These are phyloP conservation scores for Clavispora asparagi DNA, from an alignment of 805 yeast species.

Conservation along the genomic window DNA sequence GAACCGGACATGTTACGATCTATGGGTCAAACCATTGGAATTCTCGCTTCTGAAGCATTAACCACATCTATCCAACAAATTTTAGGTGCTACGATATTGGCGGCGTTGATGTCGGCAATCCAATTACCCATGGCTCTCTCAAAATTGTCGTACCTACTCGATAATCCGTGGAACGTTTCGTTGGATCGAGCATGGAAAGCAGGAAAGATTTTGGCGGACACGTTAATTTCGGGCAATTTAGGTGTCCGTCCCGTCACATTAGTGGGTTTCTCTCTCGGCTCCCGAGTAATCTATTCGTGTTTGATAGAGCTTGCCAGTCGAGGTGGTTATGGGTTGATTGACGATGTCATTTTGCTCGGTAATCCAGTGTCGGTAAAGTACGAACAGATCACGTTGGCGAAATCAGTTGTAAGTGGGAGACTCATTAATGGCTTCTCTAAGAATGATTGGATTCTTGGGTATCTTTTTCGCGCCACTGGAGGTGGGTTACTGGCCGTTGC, in stretches of 20 bases:
- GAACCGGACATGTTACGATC: conserved; percentile 96
- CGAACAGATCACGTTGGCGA: conserved; percentile 72
- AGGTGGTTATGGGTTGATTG: conserved; percentile 84
- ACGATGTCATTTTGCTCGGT: conserved; percentile 84
- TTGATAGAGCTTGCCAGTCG: conserved; percentile 76
- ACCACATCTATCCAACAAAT: conserved; percentile 93
- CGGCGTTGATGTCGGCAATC: conserved; percentile 87
- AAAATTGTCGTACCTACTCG: conserved; percentile 81
- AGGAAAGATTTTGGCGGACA: conserved; percentile 86
- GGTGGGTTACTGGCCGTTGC: conserved; percentile 92
- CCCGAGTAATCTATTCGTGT: conserved; percentile 88
- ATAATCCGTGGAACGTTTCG: conserved; percentile 98
- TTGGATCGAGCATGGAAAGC: conserved; percentile 97
- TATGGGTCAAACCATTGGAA: conserved; percentile 93
- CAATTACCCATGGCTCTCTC: conserved; percentile 91
- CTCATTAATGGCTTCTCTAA: conserved; percentile 87
- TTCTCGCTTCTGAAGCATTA: conserved; percentile 89
- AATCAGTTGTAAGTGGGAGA: conserved; percentile 84
- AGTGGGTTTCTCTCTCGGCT: conserved; percentile 91
- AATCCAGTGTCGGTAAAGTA: conserved; percentile 76
- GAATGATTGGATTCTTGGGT: conserved; percentile 95
- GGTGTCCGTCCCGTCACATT: conserved; percentile 91
- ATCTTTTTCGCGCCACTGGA: conserved; percentile 88
- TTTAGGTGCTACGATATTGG: conserved; percentile 82
- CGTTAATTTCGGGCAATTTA: conserved; percentile 76